Evolutionary conservation across 75 land plant species (phyloP), one percentile per base, ranked within the genome.

Genomic region (Cunninghamia lanceolata): DNA sequence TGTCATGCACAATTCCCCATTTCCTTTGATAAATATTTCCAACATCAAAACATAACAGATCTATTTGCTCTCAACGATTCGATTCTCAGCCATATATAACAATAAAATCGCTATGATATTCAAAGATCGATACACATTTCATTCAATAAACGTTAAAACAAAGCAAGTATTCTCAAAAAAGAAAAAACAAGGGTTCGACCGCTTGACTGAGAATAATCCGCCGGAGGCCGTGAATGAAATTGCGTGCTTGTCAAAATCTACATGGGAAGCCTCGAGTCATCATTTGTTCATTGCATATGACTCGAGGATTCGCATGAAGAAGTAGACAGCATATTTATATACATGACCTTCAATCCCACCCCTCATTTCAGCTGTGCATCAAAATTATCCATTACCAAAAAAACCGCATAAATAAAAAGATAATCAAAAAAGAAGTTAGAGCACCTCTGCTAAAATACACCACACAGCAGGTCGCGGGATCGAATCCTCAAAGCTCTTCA

Each of bases 221-320:
- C 46, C 8, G 46, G 46, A 19, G 35, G 79, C 42, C 82, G 46
- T 28, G 39, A 79, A 79, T 79, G 82, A 34, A 32, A 71, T 63
- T 63, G 68, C 8, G 46, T n/a, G 82, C 82, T 79, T 79, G 47
- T 79, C 82, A 79, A 79, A 25, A 79, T 79, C 82, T 79, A 28
- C 82, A 79, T 79, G 46, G 28, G 82, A 79, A 79, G 82, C 82
- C 82, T 79, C 46, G 46, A 43, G 46, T 79, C 82, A 43, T 79
- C 82, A 79, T 79, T 76, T 17, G 7, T 16, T 76, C 4, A 76
- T 76, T 36, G 38, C 42, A 76, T 76, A 39, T 76, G 82, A 79
- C 82, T 79, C 82, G 82, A 79, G 82, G 46, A 40, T 25, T 78
- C 81, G 81, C 28, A 78, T 78, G 46, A 40, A 40, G 81, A 78